These are phyloP conservation scores for Fragaria nilgerrensis DNA, from an alignment of 306 rosid genomes.

Conservation along the genomic window DNA sequence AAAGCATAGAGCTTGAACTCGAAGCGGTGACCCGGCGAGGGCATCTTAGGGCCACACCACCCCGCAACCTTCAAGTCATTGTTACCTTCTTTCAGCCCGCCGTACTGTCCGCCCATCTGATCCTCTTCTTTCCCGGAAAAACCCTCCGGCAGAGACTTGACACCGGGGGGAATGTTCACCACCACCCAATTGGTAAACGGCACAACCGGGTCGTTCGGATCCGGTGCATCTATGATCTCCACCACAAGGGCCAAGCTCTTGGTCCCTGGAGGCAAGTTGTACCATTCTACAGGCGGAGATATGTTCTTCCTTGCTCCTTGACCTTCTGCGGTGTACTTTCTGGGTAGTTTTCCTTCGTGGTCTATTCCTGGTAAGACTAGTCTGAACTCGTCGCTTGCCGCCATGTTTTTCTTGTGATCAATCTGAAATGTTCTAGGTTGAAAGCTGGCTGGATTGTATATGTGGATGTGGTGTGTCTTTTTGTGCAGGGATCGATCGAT, in stretches of 20 bases:
- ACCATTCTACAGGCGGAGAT: constrained; percentile 91
- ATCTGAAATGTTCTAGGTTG: neutral
- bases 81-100: constrained; percentile 52
- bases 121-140: constrained; percentile 64
- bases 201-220: constrained; percentile 50
- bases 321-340: constrained; percentile 64
- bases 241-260: constrained; percentile 62
- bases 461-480: neutral
- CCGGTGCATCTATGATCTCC: constrained; percentile 75
- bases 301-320: constrained; percentile 74
- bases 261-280: constrained; percentile 68
- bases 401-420: neutral
- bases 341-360: constrained; percentile 59
- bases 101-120: constrained; percentile 43
- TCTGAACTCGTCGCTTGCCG: constrained; percentile 57
- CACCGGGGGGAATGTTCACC: constrained; percentile 50
- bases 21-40: constrained; percentile 60
- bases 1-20: constrained; percentile 78
- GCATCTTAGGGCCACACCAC: constrained; percentile 69
- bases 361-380: constrained; percentile 51
- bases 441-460: neutral
- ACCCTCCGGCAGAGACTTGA: constrained; percentile 68
- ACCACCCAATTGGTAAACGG: constrained; percentile 86
- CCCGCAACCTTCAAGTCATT: constrained; percentile 71
- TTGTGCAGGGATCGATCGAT: neutral